Percentiles rank a stretch among this genome's conserved stretches.
Evolutionary conservation across 768 basidiomycete genomes (phyloP).

Genomic region (Tylopilus cervinicoccineus): DNA sequence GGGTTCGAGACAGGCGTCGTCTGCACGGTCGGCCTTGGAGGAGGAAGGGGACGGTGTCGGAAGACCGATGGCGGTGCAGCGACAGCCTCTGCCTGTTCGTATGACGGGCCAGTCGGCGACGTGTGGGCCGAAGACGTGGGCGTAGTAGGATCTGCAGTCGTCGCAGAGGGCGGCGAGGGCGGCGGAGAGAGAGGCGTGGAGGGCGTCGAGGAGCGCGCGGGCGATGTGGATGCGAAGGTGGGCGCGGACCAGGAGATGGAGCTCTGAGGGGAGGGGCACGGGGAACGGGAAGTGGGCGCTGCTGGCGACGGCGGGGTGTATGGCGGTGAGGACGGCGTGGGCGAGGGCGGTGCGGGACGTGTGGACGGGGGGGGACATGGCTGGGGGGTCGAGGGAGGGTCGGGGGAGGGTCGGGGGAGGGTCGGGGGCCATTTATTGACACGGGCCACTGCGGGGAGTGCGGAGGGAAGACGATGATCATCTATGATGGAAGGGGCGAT

Average conservation of each 20-base stretch:
- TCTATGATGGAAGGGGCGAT: conserved; percentile 19
- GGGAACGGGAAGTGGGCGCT: conserved; percentile 19
- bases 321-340: conserved; percentile 49
- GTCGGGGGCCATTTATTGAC: conserved; percentile 18
- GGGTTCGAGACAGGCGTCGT: conserved; percentile 14
- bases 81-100: conserved; percentile 41
- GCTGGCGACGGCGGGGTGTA: conserved; percentile 43
- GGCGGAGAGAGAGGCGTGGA: conserved; percentile 36
- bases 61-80: conserved; percentile 34
- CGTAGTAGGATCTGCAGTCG: conserved; percentile 48
- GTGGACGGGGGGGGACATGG: conserved; percentile 26
- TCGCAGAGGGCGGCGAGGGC: conserved; percentile 37
- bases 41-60: conserved; percentile 5
- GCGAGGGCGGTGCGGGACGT: conserved; percentile 43
- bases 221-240: conserved; percentile 44
- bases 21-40: conserved; percentile 4
- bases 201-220: conserved; percentile 37
- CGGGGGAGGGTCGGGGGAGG: not conserved
- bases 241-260: conserved; percentile 50
- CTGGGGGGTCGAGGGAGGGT: not conserved
- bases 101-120: conserved; percentile 54
- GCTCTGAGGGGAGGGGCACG: conserved; percentile 42
- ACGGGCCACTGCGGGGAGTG: conserved; percentile 17
- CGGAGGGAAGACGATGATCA: conserved; percentile 19
- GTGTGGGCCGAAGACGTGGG: conserved; percentile 50